Base-by-base conservation (phyloP, 164 flowering plant species). In the Brasenia schreberi region DNA sequence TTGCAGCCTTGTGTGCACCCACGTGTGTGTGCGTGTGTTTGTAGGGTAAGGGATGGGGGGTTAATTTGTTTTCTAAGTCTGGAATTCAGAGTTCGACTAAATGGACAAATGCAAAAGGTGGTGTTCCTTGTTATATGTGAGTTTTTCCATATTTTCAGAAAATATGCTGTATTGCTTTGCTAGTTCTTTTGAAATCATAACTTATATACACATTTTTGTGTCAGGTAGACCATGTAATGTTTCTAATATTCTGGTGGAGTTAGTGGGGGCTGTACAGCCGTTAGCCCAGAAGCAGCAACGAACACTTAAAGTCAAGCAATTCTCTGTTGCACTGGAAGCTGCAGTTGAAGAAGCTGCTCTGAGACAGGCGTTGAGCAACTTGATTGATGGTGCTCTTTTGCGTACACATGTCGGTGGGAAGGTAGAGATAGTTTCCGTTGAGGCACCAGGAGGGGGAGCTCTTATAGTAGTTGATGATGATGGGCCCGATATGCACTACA, bases 401-500 rank as follows among this genome's bases (percentile, higher is more conserved):
- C 91, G 96, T 16, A 85, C 96, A 19, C 83, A 80, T 58, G 84
- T 84, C 68, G 90, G 84, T 12, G 98, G 98, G 63, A 89, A 75
- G 77, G 85, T 94, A 45, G 83, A 85, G 68, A 82, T 93, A 68
- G 64, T 87, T 27, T 83, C 84, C 52, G 77, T 84, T 43, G 71
- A 74, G 64, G 91, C 92, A 62, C 96, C 98, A 45, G 92, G 92
- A 33, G 95, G 97, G 63, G 98, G 96, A 63, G 81, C 83, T 62
- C 88, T 94, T 58, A 81, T 94, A 61, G 69, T 94, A 45, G 80
- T 90, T 69, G 97, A 94, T 62, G 98, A 94, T 76, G 96, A 93
- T 77, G 97, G 96, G 62, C 98, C 96, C 39, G 96, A 93, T 75
- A 90, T 93, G 98, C 94, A 88, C 70, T 93, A 87, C 68, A 90